Percentiles rank a stretch among this genome's conserved stretches.
Evolutionary conservation across 1,139 yeast species (phyloP).

Genomic region (Magnusiomyces clavatus): DNA sequence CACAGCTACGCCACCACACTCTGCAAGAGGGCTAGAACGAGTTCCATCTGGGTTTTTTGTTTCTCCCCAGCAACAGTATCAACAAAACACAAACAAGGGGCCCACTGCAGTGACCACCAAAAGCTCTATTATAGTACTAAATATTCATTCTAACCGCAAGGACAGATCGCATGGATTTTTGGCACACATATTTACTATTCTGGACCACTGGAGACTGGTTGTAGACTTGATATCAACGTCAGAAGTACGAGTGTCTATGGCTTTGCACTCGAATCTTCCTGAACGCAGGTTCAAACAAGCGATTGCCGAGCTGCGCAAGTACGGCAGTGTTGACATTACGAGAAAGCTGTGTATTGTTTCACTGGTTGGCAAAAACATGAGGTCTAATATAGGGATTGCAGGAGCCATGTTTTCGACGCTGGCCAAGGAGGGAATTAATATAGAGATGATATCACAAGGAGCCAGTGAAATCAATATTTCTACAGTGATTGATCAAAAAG

Average conservation of each 20-base stretch:
- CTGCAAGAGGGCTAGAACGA: constrained; percentile 64
- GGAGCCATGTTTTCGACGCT: constrained; percentile 93
- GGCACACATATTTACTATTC: constrained; percentile 79
- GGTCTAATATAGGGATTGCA: constrained; percentile 92
- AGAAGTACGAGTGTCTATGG: constrained; percentile 98
- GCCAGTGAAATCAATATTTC: constrained; percentile 96
- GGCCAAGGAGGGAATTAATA: constrained; percentile 86
- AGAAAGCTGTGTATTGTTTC: constrained; percentile 86
- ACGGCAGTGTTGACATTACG: constrained; percentile 86
- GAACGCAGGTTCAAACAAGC: constrained; percentile 62
- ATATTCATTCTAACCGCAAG: constrained; percentile 88
- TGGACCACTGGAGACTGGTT: constrained; percentile 78
- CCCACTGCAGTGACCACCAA: constrained; percentile 98
- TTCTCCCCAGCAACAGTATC: constrained; percentile 4
- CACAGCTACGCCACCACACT: constrained; percentile 88
- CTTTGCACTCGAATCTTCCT: constrained; percentile 51
- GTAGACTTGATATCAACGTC: constrained; percentile 95
- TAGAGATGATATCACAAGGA: constrained; percentile 97
- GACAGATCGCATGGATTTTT: constrained; percentile 91
- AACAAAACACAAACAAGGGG: constrained; percentile 33
- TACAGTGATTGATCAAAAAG: constrained; percentile 81
- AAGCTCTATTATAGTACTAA: constrained; percentile 82
- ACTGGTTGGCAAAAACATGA: constrained; percentile 94
- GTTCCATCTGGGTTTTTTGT: constrained; percentile 29
- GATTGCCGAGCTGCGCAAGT: constrained; percentile 61